Conservation (phyloP, 2,329 filamentous ascomycete species). For the Penicillium verrucosum region DNA sequence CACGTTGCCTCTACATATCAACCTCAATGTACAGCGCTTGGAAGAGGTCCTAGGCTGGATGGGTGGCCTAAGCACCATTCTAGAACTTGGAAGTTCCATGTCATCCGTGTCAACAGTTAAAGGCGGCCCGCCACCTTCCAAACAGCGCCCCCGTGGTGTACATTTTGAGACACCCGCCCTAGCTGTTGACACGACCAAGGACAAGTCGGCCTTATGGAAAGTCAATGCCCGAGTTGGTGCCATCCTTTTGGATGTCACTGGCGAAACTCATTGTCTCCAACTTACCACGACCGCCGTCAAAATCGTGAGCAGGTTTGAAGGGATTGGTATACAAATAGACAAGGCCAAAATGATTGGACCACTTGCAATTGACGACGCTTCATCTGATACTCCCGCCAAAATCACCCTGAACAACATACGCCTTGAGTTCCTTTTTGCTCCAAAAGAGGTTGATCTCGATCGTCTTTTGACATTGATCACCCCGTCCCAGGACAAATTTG, state of each 20-base stretch:
- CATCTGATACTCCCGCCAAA: slow-evolving; percentile 54
- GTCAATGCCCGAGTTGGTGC: slow-evolving; percentile 74
- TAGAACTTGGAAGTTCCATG: slow-evolving; percentile 84
- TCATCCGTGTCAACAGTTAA: slow-evolving; percentile 63
- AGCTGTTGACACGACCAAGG: slow-evolving; percentile 18
- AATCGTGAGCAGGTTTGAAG: slow-evolving; percentile 69
- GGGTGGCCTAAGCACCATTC: slow-evolving; percentile 83
- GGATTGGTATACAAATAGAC: slow-evolving; percentile 69
- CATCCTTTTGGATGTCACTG: slow-evolving; percentile 70
- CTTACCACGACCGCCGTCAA: slow-evolving; percentile 80
- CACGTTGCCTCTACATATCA: slow-evolving; percentile 72
- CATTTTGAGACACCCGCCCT: slow-evolving; percentile 54
- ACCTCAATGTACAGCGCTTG: slow-evolving; percentile 72
- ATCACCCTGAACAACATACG: slow-evolving; percentile 64
- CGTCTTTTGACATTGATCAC: slow-evolving; percentile 80
- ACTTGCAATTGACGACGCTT: slow-evolving; percentile 49
- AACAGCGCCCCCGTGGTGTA: slow-evolving; percentile 48
- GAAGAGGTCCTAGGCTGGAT: slow-evolving; percentile 88
- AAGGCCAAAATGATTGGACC: slow-evolving; percentile 74
- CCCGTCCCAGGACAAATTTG: slow-evolving; percentile 86
- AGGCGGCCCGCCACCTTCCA: slow-evolving; percentile 31
- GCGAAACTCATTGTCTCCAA: slow-evolving; percentile 70
- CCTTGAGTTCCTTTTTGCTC: slow-evolving; percentile 68
- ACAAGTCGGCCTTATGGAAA: slow-evolving; percentile 50
- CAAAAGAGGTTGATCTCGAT: slow-evolving; percentile 77